phyloP scores from a whole-genome alignment of 2,329 filamentous ascomycete genomes.

The Nemania abortiva region DNA sequence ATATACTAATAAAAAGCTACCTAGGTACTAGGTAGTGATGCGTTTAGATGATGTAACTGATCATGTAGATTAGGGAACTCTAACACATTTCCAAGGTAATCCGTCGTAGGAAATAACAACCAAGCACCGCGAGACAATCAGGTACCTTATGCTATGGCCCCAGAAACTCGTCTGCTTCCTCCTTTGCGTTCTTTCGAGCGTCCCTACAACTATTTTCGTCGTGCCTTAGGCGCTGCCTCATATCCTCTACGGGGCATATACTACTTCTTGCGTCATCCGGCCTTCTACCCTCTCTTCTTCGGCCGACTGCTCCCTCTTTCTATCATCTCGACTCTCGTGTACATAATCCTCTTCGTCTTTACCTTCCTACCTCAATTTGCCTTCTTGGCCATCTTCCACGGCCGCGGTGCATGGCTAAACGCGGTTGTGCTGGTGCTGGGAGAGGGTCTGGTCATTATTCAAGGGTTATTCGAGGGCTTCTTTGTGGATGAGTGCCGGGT shows the following conservation, averaged over 20 bases:
- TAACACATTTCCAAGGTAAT: too few relatives aligned
- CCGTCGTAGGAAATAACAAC: too few relatives aligned
- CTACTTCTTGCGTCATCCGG: constrained; percentile 82
- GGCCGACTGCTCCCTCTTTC: constrained; percentile 83
- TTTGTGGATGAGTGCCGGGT: constrained; percentile 84
- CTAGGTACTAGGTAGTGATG: too few relatives aligned
- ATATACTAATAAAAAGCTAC: too few relatives aligned
- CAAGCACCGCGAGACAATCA: too few relatives aligned
- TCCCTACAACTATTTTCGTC: constrained; percentile 57
- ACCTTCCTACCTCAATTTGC: constrained; percentile 90
- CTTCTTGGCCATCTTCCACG: constrained; percentile 90
- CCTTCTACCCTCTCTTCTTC: constrained; percentile 84
- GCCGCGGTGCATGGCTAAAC: constrained; percentile 88
- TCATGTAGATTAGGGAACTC: too few relatives aligned
- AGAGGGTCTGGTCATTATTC: constrained; percentile 78
- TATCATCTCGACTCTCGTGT: constrained; percentile 84
- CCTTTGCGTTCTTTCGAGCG: constrained; percentile 50
- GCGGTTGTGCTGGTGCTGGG: constrained; percentile 89
- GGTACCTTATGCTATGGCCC: constrained; percentile 41
- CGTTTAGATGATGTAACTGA: too few relatives aligned
- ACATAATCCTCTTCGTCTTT: constrained; percentile 88
- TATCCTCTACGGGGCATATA: constrained; percentile 79
- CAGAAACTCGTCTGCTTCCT: constrained; percentile 38
- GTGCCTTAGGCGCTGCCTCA: constrained; percentile 61
- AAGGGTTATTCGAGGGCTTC: constrained; percentile 80